Base-by-base conservation (phyloP, 805 yeast species). In the Maudiozyma bulderi region DNA sequence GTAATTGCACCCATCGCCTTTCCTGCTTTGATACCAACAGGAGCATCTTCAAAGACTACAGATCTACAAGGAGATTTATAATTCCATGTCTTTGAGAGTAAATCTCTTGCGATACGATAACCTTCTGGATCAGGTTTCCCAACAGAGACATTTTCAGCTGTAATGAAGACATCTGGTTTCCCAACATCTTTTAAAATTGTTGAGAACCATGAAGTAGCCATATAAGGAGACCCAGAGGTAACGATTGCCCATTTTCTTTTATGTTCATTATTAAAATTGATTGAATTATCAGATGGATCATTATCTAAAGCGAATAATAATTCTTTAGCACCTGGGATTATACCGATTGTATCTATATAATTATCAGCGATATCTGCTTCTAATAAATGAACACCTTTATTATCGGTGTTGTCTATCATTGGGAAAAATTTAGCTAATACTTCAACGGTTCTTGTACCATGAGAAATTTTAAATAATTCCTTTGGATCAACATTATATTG, bases 41-140 rank as follows among this genome's bases (percentile, higher is more conserved):
- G 88, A 20, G 93, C 91, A 64, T 86, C 95, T 71, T 86, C 95
- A 64, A 86, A 85, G 11, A 82, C 87, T 31, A 84, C 84, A 15
- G 67, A 58, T 65, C 34, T 47, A 20, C 39, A 38, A 20, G n/a
- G 50, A 64, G 6, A 54, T 49, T 40, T 58, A 53, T 26, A 54
- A 49, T 5, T 55, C 58, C 63, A 65, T 34, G 45, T 51, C 48
- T 57, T 52, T 49, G 86, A 73, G 55, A 89, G 72, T 53, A 74
- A 79, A 48, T 76, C 80, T 39, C 65, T 56, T 44, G 84, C 86
- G 54, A 64, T 58, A 43, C 72, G 68, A 70, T 85, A 86, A 41
- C 93, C 91, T 69, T 80, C 80, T 7, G 95, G 95, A 67, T 85
- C 76, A 15, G 95, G 95, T 72, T 86, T 86, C 54, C 93, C 93